Evolutionary conservation across 148 eudicot species (phyloP), one percentile per base, ranked within the genome.

Genomic region (Chenopodium album): DNA sequence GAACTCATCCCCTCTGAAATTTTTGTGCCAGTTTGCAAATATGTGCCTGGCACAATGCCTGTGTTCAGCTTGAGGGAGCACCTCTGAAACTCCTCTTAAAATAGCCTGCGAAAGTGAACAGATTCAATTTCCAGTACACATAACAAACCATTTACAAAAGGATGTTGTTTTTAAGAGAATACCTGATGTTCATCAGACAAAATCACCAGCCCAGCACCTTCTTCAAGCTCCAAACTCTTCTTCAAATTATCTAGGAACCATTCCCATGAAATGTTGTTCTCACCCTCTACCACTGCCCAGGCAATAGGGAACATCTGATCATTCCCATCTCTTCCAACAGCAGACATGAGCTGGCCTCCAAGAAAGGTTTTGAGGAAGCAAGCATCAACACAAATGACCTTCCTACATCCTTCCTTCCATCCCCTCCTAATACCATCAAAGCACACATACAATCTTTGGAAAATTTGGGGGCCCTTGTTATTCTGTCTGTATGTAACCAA

Each of bases 391-490:
- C 69, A 65, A 3, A 65, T 4, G 0, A 75, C 17, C 28, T 26
- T 75, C 34, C 77, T 75, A 16, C 77, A 75, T 2, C 77, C 23
- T 23, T n/a, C 34, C 9, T 10, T 54, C 77, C 64, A 75, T 4
- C 77, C 77, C 26, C 26, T 26, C 26, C 26, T 26, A 26, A 26
- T 26, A 26, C 26, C 26, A 26, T 26, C 26, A 26, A 26, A 26
- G 26, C 26, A 26, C 26, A 26, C 0, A 26, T 26, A 26, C 26
- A 26, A 26, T 26, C 26, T 26, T 26, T 26, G 26, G 26, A 26
- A 26, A 26, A 26, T 26, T 26, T 26, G 26, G 26, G 26, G 26
- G 26, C 26, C 26, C 26, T 26, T 26, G 26, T 26, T 26, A 26
- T 26, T 26, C 26, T 26, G 26, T 26, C 26, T 26, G 26, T 26